Base-by-base conservation (phyloP, 163 green algal species). In the Chlorella variabilis region DNA sequence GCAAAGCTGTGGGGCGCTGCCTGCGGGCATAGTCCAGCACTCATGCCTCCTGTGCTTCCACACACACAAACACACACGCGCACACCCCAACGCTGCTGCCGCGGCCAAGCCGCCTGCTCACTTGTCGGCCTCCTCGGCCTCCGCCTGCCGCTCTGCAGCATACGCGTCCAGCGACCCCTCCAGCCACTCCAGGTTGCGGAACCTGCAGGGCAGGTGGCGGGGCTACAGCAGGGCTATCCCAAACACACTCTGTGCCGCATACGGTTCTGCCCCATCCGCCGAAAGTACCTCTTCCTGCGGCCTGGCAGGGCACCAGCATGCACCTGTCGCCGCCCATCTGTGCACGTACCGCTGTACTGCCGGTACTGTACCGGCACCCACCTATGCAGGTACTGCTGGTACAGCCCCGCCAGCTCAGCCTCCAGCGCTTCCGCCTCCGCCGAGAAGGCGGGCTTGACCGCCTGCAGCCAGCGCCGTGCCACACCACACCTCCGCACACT, bases 371-470 rank as follows among this genome's bases (percentile, higher is more conserved):
- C n/a, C n/a, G n/a, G n/a, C n/a, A n/a, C n/a, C n/a, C 74, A 87
- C 63, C 68, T 83, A 49, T 85, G 82, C 76, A 89, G 36, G 77
- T 89, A 87, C 13, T 58, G 33, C 15, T 38, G 76, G 75, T 91
- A 95, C 62, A 96, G 82, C 27, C 74, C 62, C 45, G 92, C 90
- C 51, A 96, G 88, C 80, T 95, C 85, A 15, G 41, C 86, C 82
- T 94, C 86, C 65, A 97, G 88, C 71, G 77, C 78, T 77, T 97
- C 94, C 59, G 93, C 93, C 83, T 97, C 92, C 74, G 95, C 94
- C 87, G 95, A 95, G 87, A 97, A 94, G 2, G 90, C 91, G 3
- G 93, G 93, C 36, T 90, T 78, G 49, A 96, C 89, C 31, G 70
- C 86, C 81, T 94, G 91, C 67, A 34, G 25, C 27, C n/a, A n/a